Evolutionary conservation across 2,329 filamentous ascomycete genomes (phyloP).

Genomic region (Penicillium sp.): DNA sequence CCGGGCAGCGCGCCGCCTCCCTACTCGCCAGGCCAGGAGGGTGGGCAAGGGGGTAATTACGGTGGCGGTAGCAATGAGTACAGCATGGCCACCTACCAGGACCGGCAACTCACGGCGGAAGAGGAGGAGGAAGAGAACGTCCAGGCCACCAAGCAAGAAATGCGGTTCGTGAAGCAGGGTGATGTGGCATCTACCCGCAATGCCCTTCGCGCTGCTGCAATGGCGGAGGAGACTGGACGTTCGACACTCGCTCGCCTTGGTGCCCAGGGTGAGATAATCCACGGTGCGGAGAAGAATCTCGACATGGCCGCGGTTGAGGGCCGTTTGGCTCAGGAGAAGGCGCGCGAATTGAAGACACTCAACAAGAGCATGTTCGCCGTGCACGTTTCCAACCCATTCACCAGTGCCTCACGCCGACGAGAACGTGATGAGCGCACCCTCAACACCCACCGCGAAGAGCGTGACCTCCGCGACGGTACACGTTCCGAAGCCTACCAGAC

Average conservation of each 20-base stretch:
- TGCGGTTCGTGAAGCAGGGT: slow-evolving; percentile 76
- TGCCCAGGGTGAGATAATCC: slow-evolving; percentile 78
- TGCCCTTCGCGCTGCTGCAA: slow-evolving; percentile 69
- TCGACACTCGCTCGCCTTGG: slow-evolving; percentile 75
- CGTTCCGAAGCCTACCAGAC: slow-evolving; percentile 59
- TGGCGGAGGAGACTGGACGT: slow-evolving; percentile 73
- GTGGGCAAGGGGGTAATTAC: slow-evolving; percentile 35
- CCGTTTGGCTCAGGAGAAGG: slow-evolving; percentile 76
- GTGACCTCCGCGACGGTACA: slow-evolving; percentile 63
- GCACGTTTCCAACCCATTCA: slow-evolving; percentile 79
- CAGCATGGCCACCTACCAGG: slow-evolving; percentile 60
- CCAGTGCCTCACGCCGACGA: slow-evolving; percentile 67
- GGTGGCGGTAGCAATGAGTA: slow-evolving; percentile 45
- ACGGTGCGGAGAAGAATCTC: slow-evolving; percentile 82
- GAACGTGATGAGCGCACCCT: slow-evolving; percentile 72
- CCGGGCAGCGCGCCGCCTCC: slow-evolving; percentile 30
- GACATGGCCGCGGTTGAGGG: slow-evolving; percentile 80
- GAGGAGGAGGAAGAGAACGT: slow-evolving; percentile 76
- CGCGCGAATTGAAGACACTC: slow-evolving; percentile 80
- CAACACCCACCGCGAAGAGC: slow-evolving; percentile 65
- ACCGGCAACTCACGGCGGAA: slow-evolving; percentile 82
- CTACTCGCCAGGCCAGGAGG: slow-evolving; percentile 29
- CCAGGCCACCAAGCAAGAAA: slow-evolving; percentile 73
- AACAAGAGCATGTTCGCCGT: slow-evolving; percentile 92
- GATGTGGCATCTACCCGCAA: slow-evolving; percentile 76